Evolutionary conservation across 306 rosid genomes (phyloP), one percentile per base, ranked within the genome.

Genomic region (Prunus armeniaca): DNA sequence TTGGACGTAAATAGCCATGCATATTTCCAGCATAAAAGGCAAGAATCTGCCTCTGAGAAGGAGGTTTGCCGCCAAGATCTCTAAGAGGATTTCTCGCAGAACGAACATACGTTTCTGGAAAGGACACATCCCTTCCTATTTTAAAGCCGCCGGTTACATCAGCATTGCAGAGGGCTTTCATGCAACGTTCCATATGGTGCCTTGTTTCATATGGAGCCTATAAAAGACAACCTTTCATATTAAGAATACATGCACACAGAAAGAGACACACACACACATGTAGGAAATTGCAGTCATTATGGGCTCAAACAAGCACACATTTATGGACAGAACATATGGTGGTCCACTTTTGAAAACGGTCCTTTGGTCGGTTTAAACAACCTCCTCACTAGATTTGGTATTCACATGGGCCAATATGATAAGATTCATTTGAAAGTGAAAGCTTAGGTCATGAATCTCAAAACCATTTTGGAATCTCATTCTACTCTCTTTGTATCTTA

Each of bases 181-280:
- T 86, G 88, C 96, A 92, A 85, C 79, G 89, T 75, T 94, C 98
- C 98, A 94, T 91, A 63, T 94, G 98, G 88, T 91, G 98, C 86
- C 97, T 91, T 71, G 96, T 90, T 82, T 91, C 97, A 24, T 94
- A 94, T 30, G 98, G 96, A 80, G 98, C 97, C 98, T 91, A 79
- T 50, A 81, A 71, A 20, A 83, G 12, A 76, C 30, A 69, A 41
- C 50, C 32, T 28, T 71, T 69, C 68, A 50, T 51, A 64, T 72
- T 32, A 81, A 50, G 41, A 12, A 52, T 72, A n/a, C 41, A 28
- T 27, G 38, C n/a, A 38, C 12, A 57, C 51, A 65, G 65, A 75
- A 58, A 81, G 12, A 61, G 49, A 55, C 24, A 15, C 30, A 76
- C 25, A 68, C 20, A 18, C 5, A 34, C 67, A 62, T n/a, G 46